Evolutionary conservation across 2,329 filamentous ascomycete species (phyloP).

Genomic region (Calonectria pteridis): DNA sequence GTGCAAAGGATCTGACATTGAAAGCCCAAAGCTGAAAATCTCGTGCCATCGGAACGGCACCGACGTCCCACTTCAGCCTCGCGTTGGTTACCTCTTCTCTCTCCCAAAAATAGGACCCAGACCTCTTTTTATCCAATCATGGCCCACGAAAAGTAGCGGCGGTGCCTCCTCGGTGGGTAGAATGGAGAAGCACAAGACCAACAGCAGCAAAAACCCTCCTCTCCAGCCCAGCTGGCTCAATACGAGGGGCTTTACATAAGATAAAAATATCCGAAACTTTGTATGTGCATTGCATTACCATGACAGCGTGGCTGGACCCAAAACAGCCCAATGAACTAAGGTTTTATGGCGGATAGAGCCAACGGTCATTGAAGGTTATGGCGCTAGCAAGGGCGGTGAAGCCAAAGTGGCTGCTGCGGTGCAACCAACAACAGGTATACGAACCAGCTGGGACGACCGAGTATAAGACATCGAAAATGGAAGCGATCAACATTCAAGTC

Average conservation of each 20-base stretch:
- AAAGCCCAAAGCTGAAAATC: neutral
- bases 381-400: neutral
- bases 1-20: neutral
- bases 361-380: neutral
- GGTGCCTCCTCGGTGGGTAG: neutral
- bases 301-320: neutral
- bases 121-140: neutral
- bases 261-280: slow-evolving; percentile 9
- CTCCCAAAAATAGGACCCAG: neutral
- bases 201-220: neutral
- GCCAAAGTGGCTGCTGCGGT: neutral
- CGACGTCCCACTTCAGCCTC: neutral
- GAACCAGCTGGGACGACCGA: neutral
- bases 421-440: neutral
- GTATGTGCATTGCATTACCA: neutral
- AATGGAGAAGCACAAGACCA: neutral
- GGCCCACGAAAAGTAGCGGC: neutral
- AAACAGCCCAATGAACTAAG: neutral
- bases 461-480: neutral
- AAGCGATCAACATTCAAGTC: neutral
- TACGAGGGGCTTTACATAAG: neutral
- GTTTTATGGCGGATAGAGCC: neutral
- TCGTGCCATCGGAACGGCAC: neutral
- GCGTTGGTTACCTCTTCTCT: neutral
- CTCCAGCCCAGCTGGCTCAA: neutral